A percentile compares a stretch with the other conserved stretches of the same genome.
phyloP scores from a whole-genome alignment of 495 filamentous ascomycete species.

The Wilcoxina mikolae region DNA sequence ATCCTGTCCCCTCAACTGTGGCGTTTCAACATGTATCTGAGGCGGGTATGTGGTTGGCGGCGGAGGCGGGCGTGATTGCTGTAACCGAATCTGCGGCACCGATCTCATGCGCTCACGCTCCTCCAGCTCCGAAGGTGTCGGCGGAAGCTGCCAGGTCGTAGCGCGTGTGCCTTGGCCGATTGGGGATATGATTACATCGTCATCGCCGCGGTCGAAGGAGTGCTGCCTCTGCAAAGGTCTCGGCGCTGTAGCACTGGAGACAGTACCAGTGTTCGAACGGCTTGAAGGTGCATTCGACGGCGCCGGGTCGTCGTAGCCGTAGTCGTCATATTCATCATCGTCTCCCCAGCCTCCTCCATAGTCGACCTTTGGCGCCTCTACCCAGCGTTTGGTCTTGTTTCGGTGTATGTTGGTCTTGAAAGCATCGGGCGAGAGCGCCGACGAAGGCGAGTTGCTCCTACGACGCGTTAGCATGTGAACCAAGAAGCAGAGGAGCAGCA shows the following conservation, averaged over 20 bases:
- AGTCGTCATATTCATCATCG: constrained; percentile 64
- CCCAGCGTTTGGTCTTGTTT: constrained; percentile 86
- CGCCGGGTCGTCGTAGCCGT: constrained; percentile 26
- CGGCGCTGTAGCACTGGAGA: constrained; percentile 4
- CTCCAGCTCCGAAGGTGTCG: constrained; percentile 24
- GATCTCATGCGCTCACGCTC: constrained; percentile 11
- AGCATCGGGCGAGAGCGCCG: constrained; percentile 31
- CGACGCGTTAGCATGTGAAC: constrained; percentile 6
- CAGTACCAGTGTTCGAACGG: neutral
- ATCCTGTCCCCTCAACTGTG: neutral
- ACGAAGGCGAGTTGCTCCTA: constrained; percentile 13
- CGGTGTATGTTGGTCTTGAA: constrained; percentile 76
- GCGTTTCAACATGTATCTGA: neutral
- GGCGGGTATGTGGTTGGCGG: neutral
- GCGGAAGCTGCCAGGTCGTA: constrained; percentile 9
- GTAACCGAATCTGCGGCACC: neutral
- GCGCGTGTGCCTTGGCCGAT: neutral
- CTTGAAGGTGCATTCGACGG: constrained; percentile 2
- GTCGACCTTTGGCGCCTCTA: constrained; percentile 68
- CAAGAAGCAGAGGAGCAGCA: constrained; percentile 2
- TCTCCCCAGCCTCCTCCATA: constrained; percentile 96
- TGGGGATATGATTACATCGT: constrained; percentile 8
- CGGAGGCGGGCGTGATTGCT: neutral
- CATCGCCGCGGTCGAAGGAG: constrained; percentile 15
- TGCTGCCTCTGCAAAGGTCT: constrained; percentile 1